Percentiles rank a stretch among this genome's conserved stretches.
Conservation (phyloP, 1,284 basidiomycete species). For the Puccinia polysora region DNA sequence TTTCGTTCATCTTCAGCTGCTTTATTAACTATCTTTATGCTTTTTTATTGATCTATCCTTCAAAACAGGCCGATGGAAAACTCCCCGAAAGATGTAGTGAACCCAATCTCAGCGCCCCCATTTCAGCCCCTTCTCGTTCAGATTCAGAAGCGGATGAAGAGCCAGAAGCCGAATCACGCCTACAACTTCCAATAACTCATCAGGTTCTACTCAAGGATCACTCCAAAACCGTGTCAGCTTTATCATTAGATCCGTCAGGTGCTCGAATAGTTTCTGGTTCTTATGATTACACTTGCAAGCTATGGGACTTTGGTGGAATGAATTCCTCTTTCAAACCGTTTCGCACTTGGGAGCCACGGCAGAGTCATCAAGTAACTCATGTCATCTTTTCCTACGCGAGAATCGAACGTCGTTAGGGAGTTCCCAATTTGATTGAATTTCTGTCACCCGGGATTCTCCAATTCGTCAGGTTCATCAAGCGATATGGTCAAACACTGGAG, state of each 20-base stretch:
- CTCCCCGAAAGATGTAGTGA: no score
- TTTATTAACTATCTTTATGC: no score
- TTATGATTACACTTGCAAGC: slow-evolving; percentile 92
- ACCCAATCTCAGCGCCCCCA: no score
- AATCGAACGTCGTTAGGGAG: no score
- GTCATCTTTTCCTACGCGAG: no score
- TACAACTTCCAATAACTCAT: slow-evolving; percentile 59
- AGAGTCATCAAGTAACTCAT: slow-evolving; percentile 91
- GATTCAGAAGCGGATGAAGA: slow-evolving; percentile 17
- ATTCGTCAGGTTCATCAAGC: slow-evolving; percentile 71
- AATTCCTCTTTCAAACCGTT: slow-evolving; percentile 77
- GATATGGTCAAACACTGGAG: slow-evolving; percentile 79
- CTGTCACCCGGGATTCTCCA: slow-evolving; percentile 43
- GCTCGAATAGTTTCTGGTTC: slow-evolving; percentile 84
- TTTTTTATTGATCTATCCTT: no score
- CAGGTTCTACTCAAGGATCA: slow-evolving; percentile 88
- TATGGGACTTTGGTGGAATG: slow-evolving; percentile 99
- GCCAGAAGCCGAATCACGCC: not conserved
- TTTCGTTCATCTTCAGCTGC: no score
- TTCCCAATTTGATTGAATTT: no score
- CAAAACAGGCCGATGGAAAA: no score
- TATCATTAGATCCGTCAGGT: slow-evolving; percentile 86
- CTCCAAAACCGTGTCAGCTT: slow-evolving; percentile 84
- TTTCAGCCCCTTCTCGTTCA: not conserved
- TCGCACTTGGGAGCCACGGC: slow-evolving; percentile 88